A percentile compares a stretch with the other conserved stretches of the same genome.
Conservation (phyloP, 768 basidiomycete genomes). For the Boletus sensibilis region DNA sequence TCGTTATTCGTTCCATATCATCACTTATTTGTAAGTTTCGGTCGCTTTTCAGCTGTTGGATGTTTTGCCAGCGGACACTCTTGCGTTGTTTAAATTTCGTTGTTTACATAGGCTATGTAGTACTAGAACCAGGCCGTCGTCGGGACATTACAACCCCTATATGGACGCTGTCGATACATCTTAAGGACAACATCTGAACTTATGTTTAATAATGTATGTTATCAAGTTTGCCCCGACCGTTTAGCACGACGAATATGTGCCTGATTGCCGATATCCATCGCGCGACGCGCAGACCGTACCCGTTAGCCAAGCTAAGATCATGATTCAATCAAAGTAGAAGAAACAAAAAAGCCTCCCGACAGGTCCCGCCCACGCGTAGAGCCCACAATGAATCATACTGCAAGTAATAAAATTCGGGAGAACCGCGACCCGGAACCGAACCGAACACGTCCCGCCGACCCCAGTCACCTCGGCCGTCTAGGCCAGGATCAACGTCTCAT, state of each 20-base stretch:
- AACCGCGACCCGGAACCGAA: slow-evolving; percentile 13
- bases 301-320: not conserved
- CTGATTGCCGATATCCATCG: not conserved
- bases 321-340: not conserved
- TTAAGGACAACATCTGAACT: not conserved
- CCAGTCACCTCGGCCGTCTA: not conserved
- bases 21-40: not conserved
- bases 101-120: not conserved
- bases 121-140: not conserved
- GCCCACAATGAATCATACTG: not conserved
- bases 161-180: not conserved
- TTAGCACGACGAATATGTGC: not conserved
- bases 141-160: not conserved
- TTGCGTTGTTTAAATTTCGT: not conserved
- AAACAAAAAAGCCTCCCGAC: not conserved
- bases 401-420: not conserved
- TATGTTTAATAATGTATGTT: not conserved
- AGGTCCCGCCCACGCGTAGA: slow-evolving; percentile 2
- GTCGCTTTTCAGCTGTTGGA: not conserved
- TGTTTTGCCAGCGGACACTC: too few relatives aligned
- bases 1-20: not conserved
- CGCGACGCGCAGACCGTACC: not conserved
- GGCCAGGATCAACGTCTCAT: not conserved
- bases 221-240: not conserved
- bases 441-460: not conserved